Base-by-base conservation (phyloP, 1,284 basidiomycete species). In the Agaricales sp. region DNA sequence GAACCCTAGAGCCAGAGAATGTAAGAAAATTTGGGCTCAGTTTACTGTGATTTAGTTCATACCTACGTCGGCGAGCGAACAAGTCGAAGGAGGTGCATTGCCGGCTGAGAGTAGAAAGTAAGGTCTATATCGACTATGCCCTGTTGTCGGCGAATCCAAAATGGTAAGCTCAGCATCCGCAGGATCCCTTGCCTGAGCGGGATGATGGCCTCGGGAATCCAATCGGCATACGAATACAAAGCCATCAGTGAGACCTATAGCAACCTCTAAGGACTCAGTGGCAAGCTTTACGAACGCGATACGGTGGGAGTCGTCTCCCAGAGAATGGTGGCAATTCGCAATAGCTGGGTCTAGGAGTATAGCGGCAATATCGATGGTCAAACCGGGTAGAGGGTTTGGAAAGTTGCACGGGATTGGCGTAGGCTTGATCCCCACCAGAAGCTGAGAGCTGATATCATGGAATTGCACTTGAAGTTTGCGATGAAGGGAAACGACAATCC, bases 41-140 rank as follows among this genome's bases (percentile, higher is more conserved):
- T 20, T 37, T 30, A 44, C n/a, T 39, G 20, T 48, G 37, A 13
- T 51, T 3, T 24, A 11, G 12, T 13, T 58, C 75, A 58, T 57
- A 86, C 84, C 87, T 49, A 83, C 75, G 60, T 88, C 80, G 1
- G 82, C 82, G 13, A 87, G 63, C 2, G 81, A 78, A 57, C 70
- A 78, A 14, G 76, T 69, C 2, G 74, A 69, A 1, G 78, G 68
- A 1, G 67, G 64, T 0, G 77, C 79, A 48, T 67, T 69, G 19
- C 67, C 63, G 22, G 77, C 62, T n/a, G 68, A 67, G 21, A 89
- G 61, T 50, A 86, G 70, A 22, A 85, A 74, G 30, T 75, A 73
- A 0, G 87, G 86, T 43, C 69, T 70, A 58, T 81, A 82, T 18
- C 73, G 53, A n/a, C n/a, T n/a, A n/a, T n/a, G n/a, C n/a, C n/a